Base-by-base conservation (phyloP, 2,329 filamentous ascomycete genomes). In the Pseudogymnoascus sp. region DNA sequence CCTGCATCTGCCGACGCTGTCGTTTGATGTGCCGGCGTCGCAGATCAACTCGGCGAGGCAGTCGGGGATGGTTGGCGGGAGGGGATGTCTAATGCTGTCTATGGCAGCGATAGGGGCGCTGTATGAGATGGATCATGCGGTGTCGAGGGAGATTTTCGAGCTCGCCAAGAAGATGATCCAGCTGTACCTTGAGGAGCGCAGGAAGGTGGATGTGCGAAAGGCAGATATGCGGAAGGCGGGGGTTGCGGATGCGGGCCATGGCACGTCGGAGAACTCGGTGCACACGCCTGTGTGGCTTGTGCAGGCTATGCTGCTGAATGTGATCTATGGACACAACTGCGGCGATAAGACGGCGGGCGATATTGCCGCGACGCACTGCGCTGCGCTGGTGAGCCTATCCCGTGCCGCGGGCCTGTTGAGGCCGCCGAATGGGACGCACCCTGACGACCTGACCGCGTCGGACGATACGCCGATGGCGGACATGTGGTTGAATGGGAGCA, bases 141-240 rank as follows among this genome's bases (percentile, higher is more conserved):
- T 88, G 63, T 96, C 93, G 23, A 89, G 88, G 73, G 89, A 96
- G 57, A 77, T 99, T 7, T 97, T 97, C 71, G 91, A 96, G 69
- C 88, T 92, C 73, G 90, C 93, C 60, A 97, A 97, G 79, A 96
- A 92, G 77, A 91, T 96, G 88, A 96, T 97, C 64, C 88, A 93
- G 67, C 81, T 93, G 66, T 96, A 96, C 73, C 83, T 99, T 35
- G 93, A 97, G 74, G 92, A 96, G 74, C 85, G 92, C 64, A 87
- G 92, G 68, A 93, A 93, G 74, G 89, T 89, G 62, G 92, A 96
- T 72, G 87, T 96, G 67, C 81, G 84, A 69, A 85, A 84, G 72
- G 82, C 82, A 59, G 83, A 85, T 70, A 80, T 83, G 67, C 80
- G 83, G 61, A 80, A 80, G 71, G 77, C 79, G 9, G 76, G 80